Conservation (phyloP, 1,284 basidiomycete species). For the Ustilago trichophora region DNA sequence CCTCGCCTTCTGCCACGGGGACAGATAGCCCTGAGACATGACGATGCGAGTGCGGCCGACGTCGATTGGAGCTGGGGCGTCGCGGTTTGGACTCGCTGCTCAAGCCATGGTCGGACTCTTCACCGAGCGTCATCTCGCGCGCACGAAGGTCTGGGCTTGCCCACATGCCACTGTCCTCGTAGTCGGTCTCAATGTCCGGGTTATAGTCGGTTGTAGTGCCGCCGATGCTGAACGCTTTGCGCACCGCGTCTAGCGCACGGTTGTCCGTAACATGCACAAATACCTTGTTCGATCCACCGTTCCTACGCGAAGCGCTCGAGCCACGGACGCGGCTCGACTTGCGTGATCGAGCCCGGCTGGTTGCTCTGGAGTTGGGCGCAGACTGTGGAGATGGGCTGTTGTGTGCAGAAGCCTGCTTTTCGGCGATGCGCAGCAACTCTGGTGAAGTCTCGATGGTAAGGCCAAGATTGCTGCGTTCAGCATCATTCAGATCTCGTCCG, state of each 20-base stretch:
- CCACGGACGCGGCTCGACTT: constrained; percentile 26
- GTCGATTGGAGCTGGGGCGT: constrained; percentile 12
- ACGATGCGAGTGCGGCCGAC: constrained; percentile 16
- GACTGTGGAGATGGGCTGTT: constrained; percentile 19
- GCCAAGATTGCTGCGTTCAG: constrained; percentile 21
- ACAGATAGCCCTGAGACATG: constrained; percentile 16
- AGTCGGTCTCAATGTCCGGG: constrained; percentile 31
- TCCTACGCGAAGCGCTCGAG: constrained; percentile 22
- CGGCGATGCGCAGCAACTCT: constrained; percentile 31
- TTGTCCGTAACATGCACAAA: constrained; percentile 54
- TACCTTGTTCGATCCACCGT: constrained; percentile 40
- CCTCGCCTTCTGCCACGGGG: constrained; percentile 3
- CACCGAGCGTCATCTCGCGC: constrained; percentile 9
- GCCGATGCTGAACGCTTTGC: constrained; percentile 57
- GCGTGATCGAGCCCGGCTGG: constrained; percentile 43
- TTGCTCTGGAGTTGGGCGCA: constrained; percentile 33
- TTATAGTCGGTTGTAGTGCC: constrained; percentile 53
- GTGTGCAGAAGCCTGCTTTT: constrained; percentile 8
- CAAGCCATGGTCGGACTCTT: constrained; percentile 8
- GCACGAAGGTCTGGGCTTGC: constrained; percentile 22
- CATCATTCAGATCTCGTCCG: constrained; percentile 2
- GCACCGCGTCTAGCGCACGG: constrained; percentile 52
- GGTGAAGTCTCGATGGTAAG: constrained; percentile 47
- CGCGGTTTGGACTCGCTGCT: constrained; percentile 9
- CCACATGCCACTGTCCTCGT: constrained; percentile 31